Evolutionary conservation across 441 rosid species (phyloP), one percentile per base, ranked within the genome.

Genomic region (Jatropha multifida): DNA sequence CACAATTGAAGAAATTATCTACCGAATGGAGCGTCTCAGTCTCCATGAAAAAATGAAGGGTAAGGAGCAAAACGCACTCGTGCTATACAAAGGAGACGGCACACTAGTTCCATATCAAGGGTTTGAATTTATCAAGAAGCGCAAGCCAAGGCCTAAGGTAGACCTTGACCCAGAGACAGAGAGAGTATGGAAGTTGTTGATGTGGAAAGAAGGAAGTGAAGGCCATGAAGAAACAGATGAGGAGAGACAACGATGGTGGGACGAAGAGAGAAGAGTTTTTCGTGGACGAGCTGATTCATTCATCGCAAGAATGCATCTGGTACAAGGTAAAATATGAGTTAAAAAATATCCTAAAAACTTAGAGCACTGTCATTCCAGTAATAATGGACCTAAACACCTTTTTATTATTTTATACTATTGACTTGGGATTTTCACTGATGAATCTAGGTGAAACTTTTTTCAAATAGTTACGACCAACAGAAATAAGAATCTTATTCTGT

Each of bases 301-400:
- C 82, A 96, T 96, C 58, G 98, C 98, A 77, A 82, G 92, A 65
- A 96, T 96, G 99, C 99, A 92, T 87, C 92, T 92, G 13, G 96
- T 96, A 68, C 99, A 96, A 91, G 99, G 99, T 96, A 81, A 69
- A 27, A 8, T 23, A 5, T 46, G 20, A 63, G 27, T 63, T 49
- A 46, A 8, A 46, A 69, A 40, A 26, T 49, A 51, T 65, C 52
- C 54, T 38, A 14, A 42, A n/a, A 26, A 2, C 14, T 23, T 11
- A 8, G n/a, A 20, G 32, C 46, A 10, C 65, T 2, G 11, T 8
- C 42, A 8, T 51, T 58, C 44, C 3, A 46, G 60, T 59, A n/a
- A 62, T 52, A 73, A 48, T 18, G 32, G 1, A 32, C 32, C 32
- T 6, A 44, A 1, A 44, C 10, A 44, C 48, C 5, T 52, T 17